Percentiles rank a stretch among this genome's conserved stretches.
These are phyloP conservation scores for Ceratobasidium sp. DNA, from an alignment of 1,284 basidiomycete species.

Conservation along the genomic window DNA sequence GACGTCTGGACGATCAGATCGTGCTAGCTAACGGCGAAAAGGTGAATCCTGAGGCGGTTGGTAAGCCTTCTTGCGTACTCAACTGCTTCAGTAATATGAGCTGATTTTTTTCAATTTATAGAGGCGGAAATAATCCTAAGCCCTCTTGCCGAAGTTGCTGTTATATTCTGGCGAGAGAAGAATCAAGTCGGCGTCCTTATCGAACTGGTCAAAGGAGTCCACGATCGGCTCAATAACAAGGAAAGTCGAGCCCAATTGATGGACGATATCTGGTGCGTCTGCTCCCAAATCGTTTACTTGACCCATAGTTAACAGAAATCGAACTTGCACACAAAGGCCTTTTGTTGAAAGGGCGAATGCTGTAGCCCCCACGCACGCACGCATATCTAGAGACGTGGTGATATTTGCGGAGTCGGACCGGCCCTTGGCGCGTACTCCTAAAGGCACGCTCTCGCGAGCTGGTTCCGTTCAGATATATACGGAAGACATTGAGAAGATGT, in stretches of 20 bases:
- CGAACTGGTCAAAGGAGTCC: conserved; percentile 56
- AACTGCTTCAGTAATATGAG: no score
- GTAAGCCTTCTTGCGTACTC: conserved; percentile 50
- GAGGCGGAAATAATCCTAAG: conserved; percentile 55
- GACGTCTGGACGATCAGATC: conserved; percentile 48
- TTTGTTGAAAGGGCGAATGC: conserved; percentile 62
- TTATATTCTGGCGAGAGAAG: conserved; percentile 62
- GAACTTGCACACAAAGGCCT: conserved; percentile 53
- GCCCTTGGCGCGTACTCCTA: conserved; percentile 36
- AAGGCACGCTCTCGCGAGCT: conserved; percentile 43
- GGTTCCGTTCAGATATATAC: conserved; percentile 44
- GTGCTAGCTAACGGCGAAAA: conserved; percentile 47
- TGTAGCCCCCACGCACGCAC: conserved; percentile 58
- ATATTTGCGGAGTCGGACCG: conserved; percentile 10
- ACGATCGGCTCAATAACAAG: conserved; percentile 56
- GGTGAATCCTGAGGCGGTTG: conserved; percentile 62
- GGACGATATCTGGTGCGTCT: conserved; percentile 58
- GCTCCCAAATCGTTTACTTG: no score
- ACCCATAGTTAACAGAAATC: conserved; percentile 32
- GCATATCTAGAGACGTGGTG: conserved; percentile 58
- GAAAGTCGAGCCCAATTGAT: conserved; percentile 55
- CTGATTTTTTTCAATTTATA: no score
- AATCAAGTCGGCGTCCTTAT: conserved; percentile 63
- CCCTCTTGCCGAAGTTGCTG: conserved; percentile 55
- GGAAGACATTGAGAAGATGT: conserved; percentile 48